A percentile compares a stretch with the other conserved stretches of the same genome.
Evolutionary conservation across 345 rosid genomes (phyloP).

Genomic region (Lepidium aucheri): DNA sequence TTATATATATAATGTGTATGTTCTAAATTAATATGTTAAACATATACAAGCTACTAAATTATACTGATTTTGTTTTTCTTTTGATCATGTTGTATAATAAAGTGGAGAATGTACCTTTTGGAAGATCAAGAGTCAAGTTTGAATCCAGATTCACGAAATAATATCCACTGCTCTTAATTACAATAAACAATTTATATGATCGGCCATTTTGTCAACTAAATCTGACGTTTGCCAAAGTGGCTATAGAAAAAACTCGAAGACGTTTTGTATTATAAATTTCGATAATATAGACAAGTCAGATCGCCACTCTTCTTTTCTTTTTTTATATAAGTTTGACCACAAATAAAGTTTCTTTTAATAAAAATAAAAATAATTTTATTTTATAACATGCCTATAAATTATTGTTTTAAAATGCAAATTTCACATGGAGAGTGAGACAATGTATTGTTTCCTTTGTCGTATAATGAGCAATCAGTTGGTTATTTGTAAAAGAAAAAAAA

Average conservation of each 20-base stretch:
- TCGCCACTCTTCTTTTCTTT: neutral
- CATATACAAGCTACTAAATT: neutral
- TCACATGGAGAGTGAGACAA: too few species aligned
- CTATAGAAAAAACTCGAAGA: neutral
- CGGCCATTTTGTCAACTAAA: conserved; percentile 10
- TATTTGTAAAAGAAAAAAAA: too few species aligned
- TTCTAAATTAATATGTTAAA: neutral
- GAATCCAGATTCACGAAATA: conserved; percentile 1
- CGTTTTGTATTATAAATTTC: neutral
- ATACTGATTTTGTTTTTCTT: neutral
- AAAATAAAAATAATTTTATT: too few species aligned
- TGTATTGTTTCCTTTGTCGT: too few species aligned
- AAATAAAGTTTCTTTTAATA: too few species aligned
- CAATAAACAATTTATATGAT: neutral
- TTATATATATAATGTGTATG: too few species aligned
- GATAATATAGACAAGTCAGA: neutral
- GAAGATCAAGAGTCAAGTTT: conserved; percentile 29
- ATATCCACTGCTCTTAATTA: neutral
- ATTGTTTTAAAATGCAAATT: too few species aligned
- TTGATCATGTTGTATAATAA: neutral
- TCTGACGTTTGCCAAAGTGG: conserved; percentile 10
- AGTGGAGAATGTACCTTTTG: conserved; percentile 7
- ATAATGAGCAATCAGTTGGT: too few species aligned
- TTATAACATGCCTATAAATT: too few species aligned
- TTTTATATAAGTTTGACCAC: neutral